A percentile compares a stretch with the other conserved stretches of the same genome.
Evolutionary conservation across 805 yeast species (phyloP).

Genomic region (Ogataea ramenticola): DNA sequence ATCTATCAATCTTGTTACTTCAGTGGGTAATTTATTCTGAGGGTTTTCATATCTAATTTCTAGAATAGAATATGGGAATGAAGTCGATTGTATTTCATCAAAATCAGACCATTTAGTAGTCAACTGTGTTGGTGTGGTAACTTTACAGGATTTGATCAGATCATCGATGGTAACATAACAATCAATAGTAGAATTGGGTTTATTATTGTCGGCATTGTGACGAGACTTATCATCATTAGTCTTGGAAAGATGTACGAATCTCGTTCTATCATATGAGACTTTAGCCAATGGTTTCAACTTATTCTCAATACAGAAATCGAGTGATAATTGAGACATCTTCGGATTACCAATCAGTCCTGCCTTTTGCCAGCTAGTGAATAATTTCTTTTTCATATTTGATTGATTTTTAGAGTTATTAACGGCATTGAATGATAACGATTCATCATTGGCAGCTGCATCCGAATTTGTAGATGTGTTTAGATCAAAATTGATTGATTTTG

Average conservation of each 20-base stretch:
- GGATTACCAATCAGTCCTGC: conserved; percentile 20
- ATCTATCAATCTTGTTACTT: conserved; percentile 30
- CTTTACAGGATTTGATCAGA: conserved; percentile 11
- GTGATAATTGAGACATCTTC: conserved; percentile 23
- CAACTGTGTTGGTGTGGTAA: conserved; percentile 3
- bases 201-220: neutral
- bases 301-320: conserved; percentile 26
- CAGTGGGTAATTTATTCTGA: conserved; percentile 23
- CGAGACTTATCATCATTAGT: no score
- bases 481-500: neutral
- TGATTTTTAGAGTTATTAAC: conserved; percentile 3
- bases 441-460: neutral
- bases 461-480: neutral
- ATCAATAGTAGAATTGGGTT: conserved; percentile 11
- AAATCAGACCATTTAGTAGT: conserved; percentile 6
- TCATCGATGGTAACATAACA: conserved; percentile 26
- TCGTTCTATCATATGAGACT: conserved; percentile 15
- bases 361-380: conserved; percentile 15
- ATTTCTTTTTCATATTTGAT: conserved; percentile 7
- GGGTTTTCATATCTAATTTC: conserved; percentile 36
- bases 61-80: conserved; percentile 43
- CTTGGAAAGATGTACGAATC: conserved; percentile 17
- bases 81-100: conserved; percentile 5
- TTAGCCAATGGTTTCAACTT: conserved; percentile 22
- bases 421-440: neutral